Conservation (phyloP, 2,329 filamentous ascomycete genomes). For the Alternaria sp. region DNA sequence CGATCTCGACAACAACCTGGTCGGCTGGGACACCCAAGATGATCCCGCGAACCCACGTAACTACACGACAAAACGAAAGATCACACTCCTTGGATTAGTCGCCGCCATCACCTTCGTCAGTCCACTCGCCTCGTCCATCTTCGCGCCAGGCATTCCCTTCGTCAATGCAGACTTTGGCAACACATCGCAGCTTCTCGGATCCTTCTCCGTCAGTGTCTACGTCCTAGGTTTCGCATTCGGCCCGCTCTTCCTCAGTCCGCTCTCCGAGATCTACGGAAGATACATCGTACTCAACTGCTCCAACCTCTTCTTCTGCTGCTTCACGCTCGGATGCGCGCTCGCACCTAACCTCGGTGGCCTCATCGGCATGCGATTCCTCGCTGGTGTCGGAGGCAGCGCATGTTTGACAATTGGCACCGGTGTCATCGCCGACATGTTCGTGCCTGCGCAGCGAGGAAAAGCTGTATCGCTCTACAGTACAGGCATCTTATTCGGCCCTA, state of each 20-base stretch:
- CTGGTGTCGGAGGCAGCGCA: constrained; percentile 34
- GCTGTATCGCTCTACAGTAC: constrained; percentile 40
- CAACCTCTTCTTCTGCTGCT: constrained; percentile 60
- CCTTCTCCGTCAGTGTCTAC: constrained; percentile 45
- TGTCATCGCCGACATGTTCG: constrained; percentile 45
- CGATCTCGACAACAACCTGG: constrained; percentile 42
- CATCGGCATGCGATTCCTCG: constrained; percentile 32
- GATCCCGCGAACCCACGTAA: constrained; percentile 45
- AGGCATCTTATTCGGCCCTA: constrained; percentile 42
- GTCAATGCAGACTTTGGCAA: constrained; percentile 42
- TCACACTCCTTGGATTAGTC: constrained; percentile 35
- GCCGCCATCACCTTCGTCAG: constrained; percentile 44
- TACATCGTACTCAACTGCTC: constrained; percentile 38
- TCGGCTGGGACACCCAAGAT: constrained; percentile 46
- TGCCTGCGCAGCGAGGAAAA: constrained; percentile 39
- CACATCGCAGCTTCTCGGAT: constrained; percentile 37
- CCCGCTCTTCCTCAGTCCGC: constrained; percentile 41
- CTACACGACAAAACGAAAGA: constrained; percentile 34
- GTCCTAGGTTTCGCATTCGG: constrained; percentile 44
- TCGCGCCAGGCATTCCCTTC: constrained; percentile 43
- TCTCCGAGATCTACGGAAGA: constrained; percentile 46
- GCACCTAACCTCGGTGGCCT: constrained; percentile 43
- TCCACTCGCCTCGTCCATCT: constrained; percentile 45
- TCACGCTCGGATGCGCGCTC: constrained; percentile 54
- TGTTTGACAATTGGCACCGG: constrained; percentile 46